Conservation (phyloP, 176 grass and related monocot genomes). For the Oryza punctata region DNA sequence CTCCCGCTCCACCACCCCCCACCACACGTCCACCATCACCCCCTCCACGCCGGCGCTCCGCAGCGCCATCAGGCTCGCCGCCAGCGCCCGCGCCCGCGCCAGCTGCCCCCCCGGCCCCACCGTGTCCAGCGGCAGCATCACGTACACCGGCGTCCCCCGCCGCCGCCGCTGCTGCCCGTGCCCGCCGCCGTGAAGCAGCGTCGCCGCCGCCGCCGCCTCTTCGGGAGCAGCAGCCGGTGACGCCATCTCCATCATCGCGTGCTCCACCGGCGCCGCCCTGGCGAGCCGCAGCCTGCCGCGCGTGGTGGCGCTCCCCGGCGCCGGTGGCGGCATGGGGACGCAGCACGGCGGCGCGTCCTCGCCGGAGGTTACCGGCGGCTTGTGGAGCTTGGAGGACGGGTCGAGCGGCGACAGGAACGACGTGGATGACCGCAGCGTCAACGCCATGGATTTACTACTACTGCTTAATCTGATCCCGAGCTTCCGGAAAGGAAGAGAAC, state of each 20-base stretch:
- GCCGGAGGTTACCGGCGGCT: not conserved
- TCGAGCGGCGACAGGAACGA: conserved; percentile 58
- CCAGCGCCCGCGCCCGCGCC: conserved; percentile 52
- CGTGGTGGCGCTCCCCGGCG: not conserved
- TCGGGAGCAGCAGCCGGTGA: conserved; percentile 7
- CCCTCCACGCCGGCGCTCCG: conserved; percentile 86
- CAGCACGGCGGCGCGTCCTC: conserved; percentile 45
- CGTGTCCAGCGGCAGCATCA: conserved; percentile 95
- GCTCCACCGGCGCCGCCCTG: conserved; percentile 4
- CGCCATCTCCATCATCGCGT: not conserved
- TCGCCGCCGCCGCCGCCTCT: not conserved
- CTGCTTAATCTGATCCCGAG: not conserved
- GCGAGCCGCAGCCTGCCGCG: conserved; percentile 24
- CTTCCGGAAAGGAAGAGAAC: not conserved
- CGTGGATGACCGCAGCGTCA: conserved; percentile 57
- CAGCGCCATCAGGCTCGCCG: conserved; percentile 80
- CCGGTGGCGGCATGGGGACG: not conserved
- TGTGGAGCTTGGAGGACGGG: conserved; percentile 55
- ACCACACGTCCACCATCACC: conserved; percentile 98
- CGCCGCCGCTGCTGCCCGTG: not conserved
- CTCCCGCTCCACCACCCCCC: conserved; percentile 84
- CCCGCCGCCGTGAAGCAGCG: conserved; percentile 31
- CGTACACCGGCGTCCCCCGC: conserved; percentile 71
- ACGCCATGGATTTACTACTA: conserved; percentile 51
- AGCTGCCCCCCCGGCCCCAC: conserved; percentile 55